These are phyloP conservation scores for Yarrowia galli DNA, from an alignment of 1,139 yeast species.

Conservation along the genomic window DNA sequence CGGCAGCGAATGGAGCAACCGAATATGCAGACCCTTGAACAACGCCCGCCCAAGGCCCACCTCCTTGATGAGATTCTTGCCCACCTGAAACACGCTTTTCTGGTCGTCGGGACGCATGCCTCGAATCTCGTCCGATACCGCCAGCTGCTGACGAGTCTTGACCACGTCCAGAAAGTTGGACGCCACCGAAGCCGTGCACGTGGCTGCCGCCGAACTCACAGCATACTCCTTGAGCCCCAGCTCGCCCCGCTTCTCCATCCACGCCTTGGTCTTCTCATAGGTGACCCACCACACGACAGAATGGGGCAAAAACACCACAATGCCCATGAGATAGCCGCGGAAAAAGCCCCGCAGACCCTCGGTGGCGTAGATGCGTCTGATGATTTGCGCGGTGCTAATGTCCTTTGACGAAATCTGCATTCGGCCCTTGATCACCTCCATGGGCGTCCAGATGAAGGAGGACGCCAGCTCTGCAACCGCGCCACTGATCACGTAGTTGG, in stretches of 20 bases:
- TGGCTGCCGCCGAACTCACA: slow-evolving; percentile 52
- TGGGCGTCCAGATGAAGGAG: slow-evolving; percentile 56
- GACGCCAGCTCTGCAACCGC: slow-evolving; percentile 54
- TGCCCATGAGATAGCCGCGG: slow-evolving; percentile 57
- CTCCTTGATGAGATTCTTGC: slow-evolving; percentile 51
- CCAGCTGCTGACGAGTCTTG: slow-evolving; percentile 56
- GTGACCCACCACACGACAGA: slow-evolving; percentile 55
- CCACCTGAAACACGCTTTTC: slow-evolving; percentile 50
- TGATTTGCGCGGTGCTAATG: slow-evolving; percentile 44
- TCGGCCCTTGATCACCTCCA: slow-evolving; percentile 57
- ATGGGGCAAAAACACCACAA: slow-evolving; percentile 54
- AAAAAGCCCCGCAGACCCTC: slow-evolving; percentile 54
- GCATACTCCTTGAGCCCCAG: slow-evolving; percentile 49
- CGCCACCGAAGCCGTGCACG: slow-evolving; percentile 52
- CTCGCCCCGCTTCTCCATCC: slow-evolving; percentile 37
- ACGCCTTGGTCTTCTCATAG: slow-evolving; percentile 46
- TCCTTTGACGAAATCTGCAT: slow-evolving; percentile 50
- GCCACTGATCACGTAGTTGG: slow-evolving; percentile 53
- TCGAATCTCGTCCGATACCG: slow-evolving; percentile 53
- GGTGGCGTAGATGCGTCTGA: slow-evolving; percentile 47
- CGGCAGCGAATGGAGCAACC: slow-evolving; percentile 53
- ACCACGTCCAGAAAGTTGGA: slow-evolving; percentile 55
- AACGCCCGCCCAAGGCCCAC: slow-evolving; percentile 52
- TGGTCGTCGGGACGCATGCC: slow-evolving; percentile 53
- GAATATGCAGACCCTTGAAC: slow-evolving; percentile 52